These are phyloP conservation scores for Aspergillus melleus DNA, from an alignment of 2,329 filamentous ascomycete genomes.

Conservation along the genomic window DNA sequence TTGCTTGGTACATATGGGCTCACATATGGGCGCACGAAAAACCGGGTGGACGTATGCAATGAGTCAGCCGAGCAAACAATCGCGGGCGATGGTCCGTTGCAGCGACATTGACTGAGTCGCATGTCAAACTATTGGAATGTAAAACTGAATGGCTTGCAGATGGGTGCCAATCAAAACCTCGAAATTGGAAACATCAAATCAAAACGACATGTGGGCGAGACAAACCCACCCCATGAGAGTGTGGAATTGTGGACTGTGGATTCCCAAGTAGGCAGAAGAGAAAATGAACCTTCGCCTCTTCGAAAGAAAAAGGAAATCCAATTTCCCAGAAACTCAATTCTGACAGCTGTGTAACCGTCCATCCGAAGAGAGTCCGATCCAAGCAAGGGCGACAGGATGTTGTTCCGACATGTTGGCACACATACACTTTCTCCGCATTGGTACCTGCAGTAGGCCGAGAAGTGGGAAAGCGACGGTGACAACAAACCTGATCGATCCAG, in stretches of 20 bases:
- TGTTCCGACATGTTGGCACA: constrained; percentile 7
- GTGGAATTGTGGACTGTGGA: not conserved
- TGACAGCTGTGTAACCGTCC: constrained; percentile 2
- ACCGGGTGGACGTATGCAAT: not conserved
- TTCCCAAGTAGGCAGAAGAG: not conserved
- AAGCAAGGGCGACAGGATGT: constrained; percentile 14
- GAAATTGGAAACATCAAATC: not conserved
- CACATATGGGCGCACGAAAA: not conserved
- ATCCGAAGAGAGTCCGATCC: constrained; percentile 3
- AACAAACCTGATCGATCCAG: constrained; percentile 22
- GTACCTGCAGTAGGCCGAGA: constrained; percentile 41
- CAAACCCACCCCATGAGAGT: not conserved
- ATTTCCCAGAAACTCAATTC: not conserved
- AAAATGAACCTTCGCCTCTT: not conserved
- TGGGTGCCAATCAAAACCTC: not conserved
- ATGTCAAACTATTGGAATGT: not conserved
- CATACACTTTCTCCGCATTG: constrained; percentile 25
- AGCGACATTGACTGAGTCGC: not conserved
- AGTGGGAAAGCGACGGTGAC: not conserved
- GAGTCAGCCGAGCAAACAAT: not conserved
- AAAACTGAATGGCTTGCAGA: not conserved
- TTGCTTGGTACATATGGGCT: not conserved
- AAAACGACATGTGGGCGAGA: not conserved
- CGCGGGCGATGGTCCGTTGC: not conserved
- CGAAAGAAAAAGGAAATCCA: not conserved